Evolutionary conservation across 257 asterid species (phyloP).

Genomic region (Penstemon davidsonii): DNA sequence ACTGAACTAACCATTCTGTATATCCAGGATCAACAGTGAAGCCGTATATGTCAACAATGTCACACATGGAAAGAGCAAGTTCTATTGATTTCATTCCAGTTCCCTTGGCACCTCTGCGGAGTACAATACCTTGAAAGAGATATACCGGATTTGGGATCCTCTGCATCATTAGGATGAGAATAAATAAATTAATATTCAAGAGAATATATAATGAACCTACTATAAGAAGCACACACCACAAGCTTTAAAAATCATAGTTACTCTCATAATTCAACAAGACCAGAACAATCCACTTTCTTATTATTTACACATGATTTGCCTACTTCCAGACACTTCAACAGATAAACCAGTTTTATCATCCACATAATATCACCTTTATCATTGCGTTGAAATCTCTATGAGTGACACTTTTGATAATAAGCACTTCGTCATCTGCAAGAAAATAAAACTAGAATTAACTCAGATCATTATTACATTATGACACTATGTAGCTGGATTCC

Average conservation of each 20-base stretch:
- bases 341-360: constrained; percentile 15
- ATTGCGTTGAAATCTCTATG: constrained; percentile 83
- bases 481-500: constrained; percentile 14
- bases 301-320: background rate
- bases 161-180: constrained; percentile 46
- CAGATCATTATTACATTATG: constrained; percentile 3
- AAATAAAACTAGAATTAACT: background rate
- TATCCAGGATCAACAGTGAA: constrained; percentile 99
- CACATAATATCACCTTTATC: constrained; percentile 62
- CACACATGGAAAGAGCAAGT: constrained; percentile 98
- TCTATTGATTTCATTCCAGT: constrained; percentile 99
- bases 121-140: constrained; percentile 97
- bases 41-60: constrained; percentile 89
- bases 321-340: constrained; percentile 15
- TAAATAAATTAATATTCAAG: background rate
- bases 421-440: constrained; percentile 84
- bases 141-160: constrained; percentile 87
- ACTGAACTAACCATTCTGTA: constrained; percentile 79
- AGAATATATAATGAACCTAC: background rate
- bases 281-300: constrained; percentile 13
- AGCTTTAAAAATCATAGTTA: constrained; percentile 7
- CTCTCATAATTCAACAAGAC: background rate
- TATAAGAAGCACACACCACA: background rate
- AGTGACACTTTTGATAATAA: constrained; percentile 86
- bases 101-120: constrained; percentile 98